Evolutionary conservation across 148 eudicot species (phyloP).

Genomic region (Diospyros kaki): DNA sequence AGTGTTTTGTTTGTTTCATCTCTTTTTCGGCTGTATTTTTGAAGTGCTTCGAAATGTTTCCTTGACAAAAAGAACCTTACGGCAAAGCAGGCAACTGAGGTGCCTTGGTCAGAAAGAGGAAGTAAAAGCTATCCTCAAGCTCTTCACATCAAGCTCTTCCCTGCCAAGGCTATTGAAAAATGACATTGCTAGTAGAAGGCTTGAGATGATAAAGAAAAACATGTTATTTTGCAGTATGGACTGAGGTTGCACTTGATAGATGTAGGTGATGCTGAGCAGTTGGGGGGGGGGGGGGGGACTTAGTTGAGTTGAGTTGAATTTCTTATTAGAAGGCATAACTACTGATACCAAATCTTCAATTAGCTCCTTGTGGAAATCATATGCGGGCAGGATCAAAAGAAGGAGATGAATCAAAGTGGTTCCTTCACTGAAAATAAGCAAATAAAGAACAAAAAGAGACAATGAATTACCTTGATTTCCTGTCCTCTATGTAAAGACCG

Average conservation of each 20-base stretch:
- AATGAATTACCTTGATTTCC: constrained; percentile 53
- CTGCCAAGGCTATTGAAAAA: neutral
- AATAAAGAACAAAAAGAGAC: neutral
- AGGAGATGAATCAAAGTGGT: neutral
- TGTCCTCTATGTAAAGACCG: constrained; percentile 72
- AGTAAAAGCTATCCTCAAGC: neutral
- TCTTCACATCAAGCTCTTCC: neutral
- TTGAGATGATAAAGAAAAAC: no score
- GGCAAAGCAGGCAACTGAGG: neutral
- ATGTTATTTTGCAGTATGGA: no score
- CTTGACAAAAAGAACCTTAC: neutral
- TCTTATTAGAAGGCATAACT: no score
- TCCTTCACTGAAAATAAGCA: neutral
- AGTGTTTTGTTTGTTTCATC: no score
- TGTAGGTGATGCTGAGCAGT: no score
- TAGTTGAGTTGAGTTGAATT: neutral
- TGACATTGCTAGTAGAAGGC: no score
- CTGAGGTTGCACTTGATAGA: no score
- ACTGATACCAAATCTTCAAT: no score
- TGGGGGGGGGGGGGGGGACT: neutral
- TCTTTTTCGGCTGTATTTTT: neutral
- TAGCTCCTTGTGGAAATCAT: neutral
- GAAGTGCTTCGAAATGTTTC: neutral
- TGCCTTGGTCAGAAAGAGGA: neutral
- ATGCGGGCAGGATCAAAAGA: neutral